phyloP scores from a whole-genome alignment of 1,139 yeast species.

The Geotrichum aggregatum region DNA sequence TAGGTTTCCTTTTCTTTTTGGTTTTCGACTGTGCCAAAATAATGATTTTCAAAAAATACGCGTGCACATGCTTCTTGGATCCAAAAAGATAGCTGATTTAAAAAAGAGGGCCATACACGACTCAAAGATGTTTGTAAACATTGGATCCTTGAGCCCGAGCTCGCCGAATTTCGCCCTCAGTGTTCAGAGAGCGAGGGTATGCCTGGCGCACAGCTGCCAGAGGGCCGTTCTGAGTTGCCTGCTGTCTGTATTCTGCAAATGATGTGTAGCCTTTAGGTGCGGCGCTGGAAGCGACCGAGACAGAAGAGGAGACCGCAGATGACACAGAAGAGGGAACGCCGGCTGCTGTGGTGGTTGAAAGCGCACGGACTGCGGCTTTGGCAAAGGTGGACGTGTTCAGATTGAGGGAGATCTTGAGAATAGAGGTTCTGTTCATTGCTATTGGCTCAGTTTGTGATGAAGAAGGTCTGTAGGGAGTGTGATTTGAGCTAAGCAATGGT shows the following conservation, averaged over 20 bases:
- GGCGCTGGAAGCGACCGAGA: slow-evolving; percentile 10
- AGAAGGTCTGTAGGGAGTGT: no score
- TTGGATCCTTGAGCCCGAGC: background rate
- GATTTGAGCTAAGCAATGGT: no score
- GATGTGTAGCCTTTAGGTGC: slow-evolving; percentile 13
- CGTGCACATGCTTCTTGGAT: no score
- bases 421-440: no score
- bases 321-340: slow-evolving; percentile 7
- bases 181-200: slow-evolving; percentile 22
- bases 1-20: no score
- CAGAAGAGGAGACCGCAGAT: background rate
- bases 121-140: background rate
- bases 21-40: no score
- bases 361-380: background rate
- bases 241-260: slow-evolving; percentile 21
- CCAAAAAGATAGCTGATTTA: no score
- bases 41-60: no score
- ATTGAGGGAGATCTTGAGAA: no score
- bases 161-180: slow-evolving; percentile 10
- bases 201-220: slow-evolving; percentile 22
- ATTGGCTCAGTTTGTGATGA: no score
- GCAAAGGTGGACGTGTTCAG: no score
- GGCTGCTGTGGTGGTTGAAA: slow-evolving; percentile 7
- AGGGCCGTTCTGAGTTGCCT: slow-evolving; percentile 20
- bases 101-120: no score